A percentile compares a stretch with the other conserved stretches of the same genome.
Evolutionary conservation across 2,329 filamentous ascomycete species (phyloP).

Genomic region (Colletotrichum cereale): DNA sequence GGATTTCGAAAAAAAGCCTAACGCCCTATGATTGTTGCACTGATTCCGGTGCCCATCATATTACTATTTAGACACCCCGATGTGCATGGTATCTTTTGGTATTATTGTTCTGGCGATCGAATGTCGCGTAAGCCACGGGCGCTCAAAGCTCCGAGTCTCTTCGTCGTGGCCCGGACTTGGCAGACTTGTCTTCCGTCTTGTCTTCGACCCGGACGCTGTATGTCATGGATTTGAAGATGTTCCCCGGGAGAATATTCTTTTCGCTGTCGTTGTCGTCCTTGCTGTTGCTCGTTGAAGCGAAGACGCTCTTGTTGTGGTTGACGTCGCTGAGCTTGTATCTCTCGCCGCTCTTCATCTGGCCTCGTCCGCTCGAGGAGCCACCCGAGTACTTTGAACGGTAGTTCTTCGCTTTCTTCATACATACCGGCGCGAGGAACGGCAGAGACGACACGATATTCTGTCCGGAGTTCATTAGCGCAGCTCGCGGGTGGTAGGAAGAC

Average conservation of each 20-base stretch:
- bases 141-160: slow-evolving; percentile 13
- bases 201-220: slow-evolving; percentile 56
- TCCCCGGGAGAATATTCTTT: slow-evolving; percentile 54
- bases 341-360: slow-evolving; percentile 46
- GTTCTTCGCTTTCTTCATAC: slow-evolving; percentile 56
- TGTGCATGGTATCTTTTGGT: neutral
- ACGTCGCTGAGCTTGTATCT: slow-evolving; percentile 55
- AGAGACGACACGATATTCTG: slow-evolving; percentile 62
- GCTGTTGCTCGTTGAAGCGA: slow-evolving; percentile 44
- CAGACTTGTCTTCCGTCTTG: neutral
- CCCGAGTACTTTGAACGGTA: slow-evolving; percentile 55
- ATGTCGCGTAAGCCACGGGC: neutral
- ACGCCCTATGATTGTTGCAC: neutral
- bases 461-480: neutral
- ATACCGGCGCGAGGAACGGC: slow-evolving; percentile 59
- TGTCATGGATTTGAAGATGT: slow-evolving; percentile 58
- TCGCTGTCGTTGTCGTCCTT: slow-evolving; percentile 48
- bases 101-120: neutral
- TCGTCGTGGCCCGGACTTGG: neutral
- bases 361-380: slow-evolving; percentile 44
- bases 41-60: neutral
- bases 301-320: slow-evolving; percentile 49
- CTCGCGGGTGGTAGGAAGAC: neutral
- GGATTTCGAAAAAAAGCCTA: neutral
- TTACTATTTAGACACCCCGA: neutral